Conservation (phyloP, 2,329 filamentous ascomycete species). For the Emergomyces orientalis region DNA sequence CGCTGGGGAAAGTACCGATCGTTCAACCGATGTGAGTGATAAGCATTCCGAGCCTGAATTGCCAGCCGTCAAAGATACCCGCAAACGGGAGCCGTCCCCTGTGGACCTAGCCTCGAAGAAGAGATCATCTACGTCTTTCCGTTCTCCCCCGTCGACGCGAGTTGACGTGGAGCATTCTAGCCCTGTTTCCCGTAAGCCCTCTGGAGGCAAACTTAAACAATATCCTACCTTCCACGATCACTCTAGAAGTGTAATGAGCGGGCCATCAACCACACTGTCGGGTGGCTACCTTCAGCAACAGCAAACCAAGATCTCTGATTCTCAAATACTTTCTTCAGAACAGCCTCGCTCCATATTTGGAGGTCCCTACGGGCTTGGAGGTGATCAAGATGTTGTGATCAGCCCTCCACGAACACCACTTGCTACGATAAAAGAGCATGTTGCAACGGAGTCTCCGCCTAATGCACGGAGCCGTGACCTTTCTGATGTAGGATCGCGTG, state of each 20-base stretch:
- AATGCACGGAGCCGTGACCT: conserved; percentile 35
- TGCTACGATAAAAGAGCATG: conserved; percentile 45
- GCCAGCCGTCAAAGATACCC: not conserved
- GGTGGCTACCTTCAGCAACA: not conserved
- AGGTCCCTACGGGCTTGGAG: conserved; percentile 22
- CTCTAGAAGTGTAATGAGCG: not conserved
- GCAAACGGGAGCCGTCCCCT: conserved; percentile 23
- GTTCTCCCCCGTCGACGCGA: conserved; percentile 33
- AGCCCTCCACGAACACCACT: conserved; percentile 38
- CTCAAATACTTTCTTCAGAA: conserved; percentile 24
- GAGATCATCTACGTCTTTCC: conserved; percentile 40
- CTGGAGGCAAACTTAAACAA: not conserved
- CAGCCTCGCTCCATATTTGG: conserved; percentile 29
- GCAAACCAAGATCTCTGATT: conserved; percentile 10
- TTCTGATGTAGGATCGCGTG: conserved; percentile 36
- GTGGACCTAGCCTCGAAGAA: conserved; percentile 35
- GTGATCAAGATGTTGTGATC: conserved; percentile 17
- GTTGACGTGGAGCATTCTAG: conserved; percentile 17
- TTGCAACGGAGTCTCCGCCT: conserved; percentile 34
- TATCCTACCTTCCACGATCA: not conserved
- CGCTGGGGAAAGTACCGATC: conserved; percentile 14
- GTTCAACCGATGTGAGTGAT: conserved; percentile 12
- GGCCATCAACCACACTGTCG: not conserved
- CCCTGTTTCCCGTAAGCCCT: conserved; percentile 1
- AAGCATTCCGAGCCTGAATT: conserved; percentile 4